Evolutionary conservation across 768 basidiomycete species (phyloP).

Genomic region (Boletus eberwhitei): DNA sequence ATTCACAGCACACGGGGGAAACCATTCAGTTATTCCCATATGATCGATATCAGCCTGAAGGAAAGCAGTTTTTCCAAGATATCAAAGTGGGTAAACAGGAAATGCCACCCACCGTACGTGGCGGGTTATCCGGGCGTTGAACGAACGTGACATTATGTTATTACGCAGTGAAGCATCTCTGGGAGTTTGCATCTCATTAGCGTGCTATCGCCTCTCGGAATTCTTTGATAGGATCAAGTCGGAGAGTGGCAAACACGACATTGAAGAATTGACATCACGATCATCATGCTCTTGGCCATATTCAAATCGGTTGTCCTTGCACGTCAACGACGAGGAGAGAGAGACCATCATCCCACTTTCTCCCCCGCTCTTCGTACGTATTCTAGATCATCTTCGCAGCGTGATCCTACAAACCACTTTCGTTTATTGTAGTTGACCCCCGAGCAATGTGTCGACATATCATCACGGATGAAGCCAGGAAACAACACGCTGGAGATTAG

Average conservation of each 20-base stretch:
- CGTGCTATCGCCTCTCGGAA: constrained; percentile 38
- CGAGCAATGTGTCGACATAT: constrained; percentile 51
- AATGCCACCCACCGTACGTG: constrained; percentile 30
- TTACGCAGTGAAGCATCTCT: constrained; percentile 31
- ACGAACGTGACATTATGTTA: neutral
- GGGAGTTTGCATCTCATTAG: constrained; percentile 45
- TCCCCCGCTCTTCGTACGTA: constrained; percentile 36
- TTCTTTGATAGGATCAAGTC: constrained; percentile 15
- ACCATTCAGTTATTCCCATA: constrained; percentile 18
- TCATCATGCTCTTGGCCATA: constrained; percentile 45
- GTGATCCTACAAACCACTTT: neutral
- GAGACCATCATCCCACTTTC: constrained; percentile 17
- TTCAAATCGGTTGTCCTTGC: constrained; percentile 20
- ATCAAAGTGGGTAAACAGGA: constrained; percentile 39
- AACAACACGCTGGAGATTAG: constrained; percentile 42
- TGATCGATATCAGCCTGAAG: constrained; percentile 29
- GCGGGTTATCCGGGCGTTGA: neutral
- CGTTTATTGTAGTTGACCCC: constrained; percentile 38
- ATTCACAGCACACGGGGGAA: constrained; percentile 18
- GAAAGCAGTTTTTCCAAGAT: constrained; percentile 28
- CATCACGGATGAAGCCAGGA: constrained; percentile 40
- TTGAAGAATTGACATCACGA: constrained; percentile 21
- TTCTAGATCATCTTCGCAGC: constrained; percentile 9
- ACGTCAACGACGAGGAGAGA: constrained; percentile 4
- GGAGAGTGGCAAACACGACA: constrained; percentile 12